phyloP scores from a whole-genome alignment of 2,329 filamentous ascomycete species.

The Parasarocladium wereldwijsianum region DNA sequence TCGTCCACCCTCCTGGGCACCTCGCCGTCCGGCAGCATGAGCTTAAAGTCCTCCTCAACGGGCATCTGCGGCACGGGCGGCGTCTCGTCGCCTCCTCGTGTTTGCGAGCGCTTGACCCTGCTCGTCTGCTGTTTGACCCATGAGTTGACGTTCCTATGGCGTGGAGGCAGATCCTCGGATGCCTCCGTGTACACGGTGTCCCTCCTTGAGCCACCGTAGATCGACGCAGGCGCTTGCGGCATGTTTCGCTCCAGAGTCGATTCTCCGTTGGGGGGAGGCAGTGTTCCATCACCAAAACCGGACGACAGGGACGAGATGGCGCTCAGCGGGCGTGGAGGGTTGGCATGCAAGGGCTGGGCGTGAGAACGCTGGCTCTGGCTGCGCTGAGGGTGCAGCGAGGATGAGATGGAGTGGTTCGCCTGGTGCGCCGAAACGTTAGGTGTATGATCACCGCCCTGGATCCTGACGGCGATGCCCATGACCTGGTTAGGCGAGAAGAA shows the following conservation, averaged over 20 bases:
- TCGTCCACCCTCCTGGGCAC: constrained; percentile 24
- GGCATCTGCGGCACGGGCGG: constrained; percentile 27
- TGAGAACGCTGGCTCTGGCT: constrained; percentile 7
- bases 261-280: constrained; percentile 1
- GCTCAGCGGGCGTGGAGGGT: constrained; percentile 23
- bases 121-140: constrained; percentile 53
- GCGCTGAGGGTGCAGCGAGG: constrained; percentile 7
- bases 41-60: constrained; percentile 28
- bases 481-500: constrained; percentile 11
- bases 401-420: constrained; percentile 2
- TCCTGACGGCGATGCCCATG: constrained; percentile 8
- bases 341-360: constrained; percentile 6
- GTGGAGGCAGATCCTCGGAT: constrained; percentile 37
- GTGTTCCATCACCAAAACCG: constrained; percentile 26
- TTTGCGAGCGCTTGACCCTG: constrained; percentile 31
- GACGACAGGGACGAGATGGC: constrained; percentile 47
- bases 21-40: constrained; percentile 37
- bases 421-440: constrained; percentile 1
- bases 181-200: constrained; percentile 38
- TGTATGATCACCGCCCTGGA: constrained; percentile 1
- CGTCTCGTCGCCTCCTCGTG: constrained; percentile 16
- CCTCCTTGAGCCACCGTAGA: constrained; percentile 12
- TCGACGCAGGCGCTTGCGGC: constrained; percentile 7
- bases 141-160: constrained; percentile 43
- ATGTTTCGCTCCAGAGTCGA: constrained; percentile 4